These are phyloP conservation scores for Leccinum huronense DNA, from an alignment of 1,284 basidiomycete species.

Conservation along the genomic window DNA sequence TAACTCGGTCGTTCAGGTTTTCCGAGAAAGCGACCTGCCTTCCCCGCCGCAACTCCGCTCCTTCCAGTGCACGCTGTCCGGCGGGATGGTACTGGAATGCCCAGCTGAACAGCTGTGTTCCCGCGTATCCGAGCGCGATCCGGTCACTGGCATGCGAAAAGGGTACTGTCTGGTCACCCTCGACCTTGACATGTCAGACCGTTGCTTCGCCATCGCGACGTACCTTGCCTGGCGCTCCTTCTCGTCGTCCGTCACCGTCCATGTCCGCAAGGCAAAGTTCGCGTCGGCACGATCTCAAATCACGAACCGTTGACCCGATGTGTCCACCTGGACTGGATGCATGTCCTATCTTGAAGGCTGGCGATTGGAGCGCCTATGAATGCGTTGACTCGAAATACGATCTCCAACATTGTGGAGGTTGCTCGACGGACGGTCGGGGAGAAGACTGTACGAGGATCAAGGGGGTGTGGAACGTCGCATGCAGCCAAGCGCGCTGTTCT, in stretches of 20 bases:
- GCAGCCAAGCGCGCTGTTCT: conserved; percentile 43
- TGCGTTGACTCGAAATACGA: conserved; percentile 58
- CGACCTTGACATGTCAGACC: conserved; percentile 14
- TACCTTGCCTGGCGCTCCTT: conserved; percentile 1
- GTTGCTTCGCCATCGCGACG: conserved; percentile 7
- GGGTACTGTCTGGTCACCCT: conserved; percentile 15
- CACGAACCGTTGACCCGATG: conserved; percentile 40
- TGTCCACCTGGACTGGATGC: conserved; percentile 53
- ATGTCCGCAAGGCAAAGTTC: conserved; percentile 6
- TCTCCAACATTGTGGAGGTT: conserved; percentile 73
- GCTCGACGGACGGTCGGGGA: conserved; percentile 58
- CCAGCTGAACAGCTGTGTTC: conserved; percentile 13
- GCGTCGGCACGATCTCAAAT: conserved; percentile 9
- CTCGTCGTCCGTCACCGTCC: conserved; percentile 13
- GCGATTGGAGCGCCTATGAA: conserved; percentile 51
- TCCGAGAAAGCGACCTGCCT: conserved; percentile 17
- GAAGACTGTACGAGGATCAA: conserved; percentile 69
- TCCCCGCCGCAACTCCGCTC: conserved; percentile 6
- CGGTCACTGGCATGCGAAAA: conserved; percentile 5
- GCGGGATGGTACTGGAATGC: conserved; percentile 23
- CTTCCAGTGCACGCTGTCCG: conserved; percentile 13
- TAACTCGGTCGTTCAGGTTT: conserved; percentile 14
- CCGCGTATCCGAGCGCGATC: conserved; percentile 12
- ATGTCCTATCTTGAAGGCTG: conserved; percentile 54
- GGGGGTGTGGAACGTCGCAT: conserved; percentile 67